Percentiles rank a stretch among this genome's conserved stretches.
Evolutionary conservation across 1,284 basidiomycete species (phyloP).

Genomic region (Inonotus obliquus): DNA sequence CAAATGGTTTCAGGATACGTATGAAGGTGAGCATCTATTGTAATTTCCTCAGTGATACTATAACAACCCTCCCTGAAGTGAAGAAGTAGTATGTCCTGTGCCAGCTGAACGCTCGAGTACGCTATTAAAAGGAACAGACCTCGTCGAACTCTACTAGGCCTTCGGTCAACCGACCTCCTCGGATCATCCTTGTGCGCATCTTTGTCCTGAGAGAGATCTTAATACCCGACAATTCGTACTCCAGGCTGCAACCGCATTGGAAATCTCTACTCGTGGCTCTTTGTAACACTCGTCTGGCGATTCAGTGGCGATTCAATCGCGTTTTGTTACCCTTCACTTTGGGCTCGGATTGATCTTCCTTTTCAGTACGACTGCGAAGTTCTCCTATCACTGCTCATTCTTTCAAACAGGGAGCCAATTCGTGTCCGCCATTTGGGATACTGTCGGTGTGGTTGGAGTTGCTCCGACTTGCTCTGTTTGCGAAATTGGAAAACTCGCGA

Average conservation of each 20-base stretch:
- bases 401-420: background rate
- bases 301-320: background rate
- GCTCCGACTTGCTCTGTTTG: no score
- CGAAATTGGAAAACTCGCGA: no score
- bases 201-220: background rate
- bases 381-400: background rate
- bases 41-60: no score
- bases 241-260: background rate
- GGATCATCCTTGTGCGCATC: background rate
- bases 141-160: background rate
- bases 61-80: no score
- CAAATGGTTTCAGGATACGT: background rate
- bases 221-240: background rate
- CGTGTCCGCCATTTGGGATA: background rate
- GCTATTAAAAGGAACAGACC: background rate
- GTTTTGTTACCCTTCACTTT: background rate
- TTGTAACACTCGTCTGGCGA: background rate
- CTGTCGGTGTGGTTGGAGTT: no score
- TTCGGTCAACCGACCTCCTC: background rate
- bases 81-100: no score
- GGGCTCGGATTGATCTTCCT: background rate
- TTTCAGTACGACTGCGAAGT: background rate
- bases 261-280: background rate
- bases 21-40: background rate
- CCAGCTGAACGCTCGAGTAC: background rate